Evolutionary conservation across 768 basidiomycete species (phyloP).

Genomic region (Tremella fuciformis): DNA sequence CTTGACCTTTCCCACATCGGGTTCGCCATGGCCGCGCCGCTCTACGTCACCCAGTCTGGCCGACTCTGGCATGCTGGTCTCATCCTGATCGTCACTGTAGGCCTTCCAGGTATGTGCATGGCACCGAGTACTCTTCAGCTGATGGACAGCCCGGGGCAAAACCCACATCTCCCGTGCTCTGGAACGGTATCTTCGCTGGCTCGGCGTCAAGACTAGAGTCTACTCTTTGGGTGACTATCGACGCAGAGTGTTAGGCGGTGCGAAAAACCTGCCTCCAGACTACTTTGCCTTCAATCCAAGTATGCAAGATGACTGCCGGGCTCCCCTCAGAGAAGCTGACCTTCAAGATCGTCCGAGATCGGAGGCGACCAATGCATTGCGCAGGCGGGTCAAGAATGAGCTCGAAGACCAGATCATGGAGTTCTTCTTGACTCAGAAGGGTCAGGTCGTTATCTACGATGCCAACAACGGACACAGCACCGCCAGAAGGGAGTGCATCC

Average conservation of each 20-base stretch:
- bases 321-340: too few species aligned
- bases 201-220: constrained; percentile 92
- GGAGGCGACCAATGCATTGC: constrained; percentile 71
- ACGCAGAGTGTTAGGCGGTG: constrained; percentile 80
- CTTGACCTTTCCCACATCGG: neutral
- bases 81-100: constrained; percentile 87
- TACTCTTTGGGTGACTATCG: constrained; percentile 94
- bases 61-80: constrained; percentile 70
- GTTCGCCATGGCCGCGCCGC: constrained; percentile 78
- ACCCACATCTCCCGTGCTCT: constrained; percentile 94
- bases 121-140: constrained; percentile 1
- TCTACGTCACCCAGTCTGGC: constrained; percentile 77
- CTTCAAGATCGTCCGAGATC: constrained; percentile 54
- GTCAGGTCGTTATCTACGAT: constrained; percentile 97
- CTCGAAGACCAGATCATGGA: constrained; percentile 86
- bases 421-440: constrained; percentile 71
- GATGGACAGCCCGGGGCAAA: constrained; percentile 70
- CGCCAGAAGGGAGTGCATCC: constrained; percentile 66
- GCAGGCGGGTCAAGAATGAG: constrained; percentile 71
- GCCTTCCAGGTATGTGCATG: constrained; percentile 62
- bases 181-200: constrained; percentile 97
- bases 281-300: constrained; percentile 73
- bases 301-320: too few species aligned
- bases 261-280: constrained; percentile 81
- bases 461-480: constrained; percentile 84